Base-by-base conservation (phyloP, 352 stramenopile species). In the Thalassiosira exigua region DNA sequence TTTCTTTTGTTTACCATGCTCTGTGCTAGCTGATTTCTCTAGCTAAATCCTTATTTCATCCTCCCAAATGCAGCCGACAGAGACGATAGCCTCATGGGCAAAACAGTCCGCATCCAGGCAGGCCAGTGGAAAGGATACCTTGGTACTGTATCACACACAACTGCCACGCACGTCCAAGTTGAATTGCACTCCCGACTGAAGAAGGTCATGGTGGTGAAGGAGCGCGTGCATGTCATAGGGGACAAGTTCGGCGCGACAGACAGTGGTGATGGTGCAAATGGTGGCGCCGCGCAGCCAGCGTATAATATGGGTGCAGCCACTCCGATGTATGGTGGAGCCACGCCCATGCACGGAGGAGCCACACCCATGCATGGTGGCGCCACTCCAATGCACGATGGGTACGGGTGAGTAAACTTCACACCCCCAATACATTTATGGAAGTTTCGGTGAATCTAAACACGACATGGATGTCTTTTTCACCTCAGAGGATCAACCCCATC, bases 61-160 rank as follows among this genome's bases (percentile, higher is more conserved):
- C n/a, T n/a, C n/a, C n/a, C n/a, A 14, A 44, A 44, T 14, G 14
- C 7, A 75, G 81, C 75, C 26, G 83, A 90, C 9, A 61, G 80
- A 60, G 79, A 94, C 44, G 90, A 94, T 62, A 81, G 66, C 41
- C 75, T 94, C 22, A 89, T 93, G 65, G 79, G 87, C 32, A 94
- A 94, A 69, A 95, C 88, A 57, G 91, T 95, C 27, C 75, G 87
- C 68, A 92, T 95, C 54, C 85, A 91, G 67, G 74, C 86, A 26
- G 89, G 89, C 17, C 79, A 91, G 78, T 93, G 90, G 89, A 94
- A 94, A 79, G 87, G 89, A 36, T 94, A 94, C 62, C 58, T 95
- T 21, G 91, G 91, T 21, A 85, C 79, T 61, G 91, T 95, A 32
- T 80, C 75, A 9, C 84, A 94, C 81, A 85, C 82, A n/a, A 93